Percentiles rank a stretch among this genome's conserved stretches.
These are phyloP conservation scores for Amanita pseudoporphyria DNA, from an alignment of 768 basidiomycete genomes.

Conservation along the genomic window DNA sequence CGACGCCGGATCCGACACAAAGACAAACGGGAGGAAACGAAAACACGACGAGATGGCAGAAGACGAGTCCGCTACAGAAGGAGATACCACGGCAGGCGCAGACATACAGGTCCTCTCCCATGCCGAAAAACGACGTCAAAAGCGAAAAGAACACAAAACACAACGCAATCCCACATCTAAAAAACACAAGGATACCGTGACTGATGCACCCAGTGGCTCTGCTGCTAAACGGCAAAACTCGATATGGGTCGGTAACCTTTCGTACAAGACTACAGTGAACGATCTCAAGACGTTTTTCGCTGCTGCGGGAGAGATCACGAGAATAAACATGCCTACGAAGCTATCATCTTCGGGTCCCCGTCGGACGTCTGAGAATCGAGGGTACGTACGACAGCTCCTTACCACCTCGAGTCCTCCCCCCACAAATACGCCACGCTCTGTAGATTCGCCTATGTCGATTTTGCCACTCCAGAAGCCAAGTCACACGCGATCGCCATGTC, in stretches of 20 bases:
- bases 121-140: slow-evolving; percentile 59
- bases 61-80: not conserved
- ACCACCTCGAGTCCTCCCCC: slow-evolving; percentile 9
- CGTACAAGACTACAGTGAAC: slow-evolving; percentile 78
- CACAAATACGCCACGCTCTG: not conserved
- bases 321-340: slow-evolving; percentile 84
- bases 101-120: slow-evolving; percentile 58
- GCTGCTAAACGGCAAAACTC: slow-evolving; percentile 65
- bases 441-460: slow-evolving; percentile 97
- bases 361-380: slow-evolving; percentile 60
- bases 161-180: slow-evolving; percentile 24
- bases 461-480: slow-evolving; percentile 70
- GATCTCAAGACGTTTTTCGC: slow-evolving; percentile 65
- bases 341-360: slow-evolving; percentile 34
- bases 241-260: slow-evolving; percentile 92
- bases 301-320: slow-evolving; percentile 53
- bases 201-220: slow-evolving; percentile 26
- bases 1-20: not conserved
- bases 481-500: slow-evolving; percentile 66
- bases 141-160: slow-evolving; percentile 27
- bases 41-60: not conserved
- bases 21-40: not conserved
- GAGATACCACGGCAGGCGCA: slow-evolving; percentile 9
- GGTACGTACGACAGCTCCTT: slow-evolving; percentile 37
- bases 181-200: slow-evolving; percentile 34